These are phyloP conservation scores for Phytopythium delawarense DNA, from an alignment of 352 stramenopile genomes.

Conservation along the genomic window DNA sequence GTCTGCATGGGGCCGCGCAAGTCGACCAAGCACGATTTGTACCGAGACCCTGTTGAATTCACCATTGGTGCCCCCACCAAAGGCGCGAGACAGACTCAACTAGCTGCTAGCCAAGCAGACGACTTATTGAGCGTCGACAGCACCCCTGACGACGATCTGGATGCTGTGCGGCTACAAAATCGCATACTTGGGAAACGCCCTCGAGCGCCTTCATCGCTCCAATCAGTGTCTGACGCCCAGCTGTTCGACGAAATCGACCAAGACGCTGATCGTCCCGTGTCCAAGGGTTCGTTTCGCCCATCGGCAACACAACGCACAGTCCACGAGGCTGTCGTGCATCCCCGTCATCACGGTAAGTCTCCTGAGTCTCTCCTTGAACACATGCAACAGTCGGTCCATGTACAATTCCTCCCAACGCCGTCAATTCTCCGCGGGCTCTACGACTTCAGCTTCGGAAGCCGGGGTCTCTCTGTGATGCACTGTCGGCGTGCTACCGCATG, in stretches of 20 bases:
- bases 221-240: not conserved
- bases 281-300: not conserved
- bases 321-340: slow-evolving; percentile 4
- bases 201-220: not conserved
- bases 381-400: slow-evolving; percentile 8
- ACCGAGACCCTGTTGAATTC: not conserved
- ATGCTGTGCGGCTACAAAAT: too few species aligned
- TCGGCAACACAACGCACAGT: not conserved
- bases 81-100: not conserved
- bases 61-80: not conserved
- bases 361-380: slow-evolving; percentile 15
- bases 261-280: too few species aligned
- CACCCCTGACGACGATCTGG: too few species aligned
- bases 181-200: too few species aligned
- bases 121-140: not conserved
- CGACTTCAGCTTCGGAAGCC: slow-evolving; percentile 8
- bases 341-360: slow-evolving; percentile 9
- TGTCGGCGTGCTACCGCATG: not conserved
- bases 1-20: not conserved
- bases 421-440: slow-evolving; percentile 12
- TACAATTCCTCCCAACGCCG: slow-evolving; percentile 10
- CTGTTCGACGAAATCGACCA: not conserved
- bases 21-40: not conserved
- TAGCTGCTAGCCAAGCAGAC: not conserved
- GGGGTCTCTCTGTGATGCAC: slow-evolving; percentile 12